phyloP scores from a whole-genome alignment of 306 rosid species.

The Gastrolobium bilobum region DNA sequence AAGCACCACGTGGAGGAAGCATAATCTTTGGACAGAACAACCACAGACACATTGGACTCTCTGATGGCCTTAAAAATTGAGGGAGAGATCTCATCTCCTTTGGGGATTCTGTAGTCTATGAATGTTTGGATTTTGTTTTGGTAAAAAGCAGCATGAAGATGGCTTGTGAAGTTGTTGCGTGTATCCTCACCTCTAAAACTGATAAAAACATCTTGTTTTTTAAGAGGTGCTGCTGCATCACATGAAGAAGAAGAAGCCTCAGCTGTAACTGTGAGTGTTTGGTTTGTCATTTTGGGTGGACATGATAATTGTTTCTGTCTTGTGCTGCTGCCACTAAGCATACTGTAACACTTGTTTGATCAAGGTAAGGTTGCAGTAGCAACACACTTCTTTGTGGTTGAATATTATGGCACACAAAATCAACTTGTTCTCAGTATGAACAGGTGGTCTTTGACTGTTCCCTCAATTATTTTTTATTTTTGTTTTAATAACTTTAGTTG shows the following conservation, averaged over 20 bases:
- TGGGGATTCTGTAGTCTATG: conserved; percentile 33
- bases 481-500: no score
- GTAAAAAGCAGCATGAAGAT: conserved; percentile 25
- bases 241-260: not conserved
- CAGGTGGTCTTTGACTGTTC: no score
- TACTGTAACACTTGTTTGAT: not conserved
- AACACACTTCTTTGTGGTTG: not conserved
- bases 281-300: conserved; percentile 32
- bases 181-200: conserved; percentile 47
- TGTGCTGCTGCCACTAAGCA: conserved; percentile 2
- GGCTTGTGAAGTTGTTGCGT: conserved; percentile 39
- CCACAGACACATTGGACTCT: conserved; percentile 26
- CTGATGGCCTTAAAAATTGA: conserved; percentile 33
- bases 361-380: not conserved
- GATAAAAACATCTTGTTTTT: conserved; percentile 34
- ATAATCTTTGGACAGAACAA: conserved; percentile 40
- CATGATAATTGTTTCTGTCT: conserved; percentile 30
- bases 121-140: conserved; percentile 31
- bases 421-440: no score
- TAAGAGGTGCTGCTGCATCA: not conserved
- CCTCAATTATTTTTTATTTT: no score
- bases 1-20: conserved; percentile 43
- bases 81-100: conserved; percentile 32
- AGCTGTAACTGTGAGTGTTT: not conserved
- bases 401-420: no score